Conservation (phyloP, 495 filamentous ascomycete species). For the Glarea lozoyensis region DNA sequence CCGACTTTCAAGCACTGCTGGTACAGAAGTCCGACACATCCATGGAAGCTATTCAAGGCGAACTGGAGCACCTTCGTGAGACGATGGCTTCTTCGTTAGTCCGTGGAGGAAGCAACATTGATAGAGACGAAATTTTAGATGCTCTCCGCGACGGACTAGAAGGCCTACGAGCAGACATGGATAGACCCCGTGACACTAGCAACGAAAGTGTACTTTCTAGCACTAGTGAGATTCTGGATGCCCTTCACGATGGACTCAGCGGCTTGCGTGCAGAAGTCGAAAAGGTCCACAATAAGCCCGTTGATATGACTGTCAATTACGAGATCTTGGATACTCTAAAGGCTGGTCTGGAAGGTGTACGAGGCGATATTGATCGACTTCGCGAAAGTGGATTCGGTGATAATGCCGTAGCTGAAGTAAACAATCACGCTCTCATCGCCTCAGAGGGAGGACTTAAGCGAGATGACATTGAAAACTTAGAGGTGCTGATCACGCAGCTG, state of each 20-base stretch:
- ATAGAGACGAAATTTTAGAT: slow-evolving; percentile 55
- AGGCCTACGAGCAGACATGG: slow-evolving; percentile 56
- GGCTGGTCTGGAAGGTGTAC: slow-evolving; percentile 62
- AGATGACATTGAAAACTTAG: slow-evolving; percentile 74
- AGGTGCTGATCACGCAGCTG: slow-evolving; percentile 71
- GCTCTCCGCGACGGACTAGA: slow-evolving; percentile 63
- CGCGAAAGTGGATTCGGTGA: slow-evolving; percentile 43
- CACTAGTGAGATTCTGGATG: slow-evolving; percentile 70
- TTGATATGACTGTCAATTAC: slow-evolving; percentile 69
- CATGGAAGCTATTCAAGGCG: slow-evolving; percentile 62
- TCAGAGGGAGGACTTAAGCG: slow-evolving; percentile 41
- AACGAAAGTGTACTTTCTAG: slow-evolving; percentile 49
- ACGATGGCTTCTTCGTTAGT: slow-evolving; percentile 62
- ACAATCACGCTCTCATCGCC: slow-evolving; percentile 28
- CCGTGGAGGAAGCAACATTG: slow-evolving; percentile 38
- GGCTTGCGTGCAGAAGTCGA: slow-evolving; percentile 66
- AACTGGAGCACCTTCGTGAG: slow-evolving; percentile 70
- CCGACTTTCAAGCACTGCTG: slow-evolving; percentile 53
- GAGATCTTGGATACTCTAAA: slow-evolving; percentile 83
- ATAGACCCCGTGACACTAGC: slow-evolving; percentile 37
- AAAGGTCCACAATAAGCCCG: slow-evolving; percentile 66
- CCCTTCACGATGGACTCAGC: slow-evolving; percentile 72
- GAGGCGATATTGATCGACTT: slow-evolving; percentile 68
- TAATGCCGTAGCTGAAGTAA: slow-evolving; percentile 46
- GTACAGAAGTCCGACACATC: slow-evolving; percentile 33